A percentile compares a stretch with the other conserved stretches of the same genome.
Evolutionary conservation across 2,329 filamentous ascomycete species (phyloP).

Genomic region (Monosporascus ibericus): DNA sequence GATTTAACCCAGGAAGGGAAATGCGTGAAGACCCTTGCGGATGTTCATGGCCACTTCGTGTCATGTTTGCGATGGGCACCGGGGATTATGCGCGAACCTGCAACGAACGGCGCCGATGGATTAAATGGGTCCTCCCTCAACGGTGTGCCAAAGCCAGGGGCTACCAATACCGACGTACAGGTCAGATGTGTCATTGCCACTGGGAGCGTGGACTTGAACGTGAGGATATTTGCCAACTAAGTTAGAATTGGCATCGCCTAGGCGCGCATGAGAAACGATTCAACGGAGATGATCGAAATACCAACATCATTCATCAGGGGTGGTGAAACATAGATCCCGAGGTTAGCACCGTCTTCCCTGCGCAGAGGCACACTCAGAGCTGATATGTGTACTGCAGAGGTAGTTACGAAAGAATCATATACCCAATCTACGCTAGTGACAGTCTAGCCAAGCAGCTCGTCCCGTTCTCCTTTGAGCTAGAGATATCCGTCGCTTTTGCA

Average conservation of each 20-base stretch:
- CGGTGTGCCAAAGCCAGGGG: slow-evolving; percentile 35
- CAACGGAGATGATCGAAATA: not conserved
- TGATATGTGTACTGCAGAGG: not conserved
- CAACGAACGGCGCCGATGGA: slow-evolving; percentile 36
- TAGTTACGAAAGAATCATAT: not conserved
- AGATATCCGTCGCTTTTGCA: too few relatives aligned
- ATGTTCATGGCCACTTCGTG: slow-evolving; percentile 78
- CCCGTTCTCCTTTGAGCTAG: too few relatives aligned
- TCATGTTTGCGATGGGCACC: slow-evolving; percentile 86
- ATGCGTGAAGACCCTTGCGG: slow-evolving; percentile 74
- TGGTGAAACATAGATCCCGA: not conserved
- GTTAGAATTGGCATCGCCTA: not conserved
- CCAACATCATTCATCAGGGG: not conserved
- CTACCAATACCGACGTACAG: slow-evolving; percentile 46
- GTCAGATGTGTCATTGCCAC: slow-evolving; percentile 85
- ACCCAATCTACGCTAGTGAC: not conserved
- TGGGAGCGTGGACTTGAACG: slow-evolving; percentile 74
- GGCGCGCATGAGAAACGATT: not conserved
- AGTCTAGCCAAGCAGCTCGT: not conserved
- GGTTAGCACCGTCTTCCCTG: not conserved
- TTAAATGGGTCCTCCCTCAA: slow-evolving; percentile 41
- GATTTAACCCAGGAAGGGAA: slow-evolving; percentile 86
- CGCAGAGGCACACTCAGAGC: not conserved
- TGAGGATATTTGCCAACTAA: slow-evolving; percentile 68
- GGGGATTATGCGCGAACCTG: slow-evolving; percentile 57